A percentile compares a stretch with the other conserved stretches of the same genome.
phyloP scores from a whole-genome alignment of 176 grass and related monocot genomes.

The Poa annua region DNA sequence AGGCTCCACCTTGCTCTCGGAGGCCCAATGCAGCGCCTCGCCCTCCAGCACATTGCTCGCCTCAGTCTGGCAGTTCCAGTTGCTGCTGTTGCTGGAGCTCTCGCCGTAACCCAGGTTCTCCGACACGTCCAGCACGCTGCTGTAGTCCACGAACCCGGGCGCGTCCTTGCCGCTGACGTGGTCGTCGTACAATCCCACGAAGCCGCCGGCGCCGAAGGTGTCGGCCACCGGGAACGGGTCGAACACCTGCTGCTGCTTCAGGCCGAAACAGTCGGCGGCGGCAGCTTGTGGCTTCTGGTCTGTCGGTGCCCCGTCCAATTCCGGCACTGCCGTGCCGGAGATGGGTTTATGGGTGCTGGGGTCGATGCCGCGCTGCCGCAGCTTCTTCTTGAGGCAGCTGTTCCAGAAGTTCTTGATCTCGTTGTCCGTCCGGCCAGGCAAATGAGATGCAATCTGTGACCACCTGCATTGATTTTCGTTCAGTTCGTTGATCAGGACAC shows the following conservation, averaged over 20 bases:
- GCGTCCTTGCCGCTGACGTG: slow-evolving; percentile 36
- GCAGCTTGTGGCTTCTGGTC: slow-evolving; percentile 22
- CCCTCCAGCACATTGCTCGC: slow-evolving; percentile 43
- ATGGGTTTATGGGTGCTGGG: slow-evolving; percentile 76
- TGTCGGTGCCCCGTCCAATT: neutral
- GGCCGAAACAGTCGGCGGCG: neutral
- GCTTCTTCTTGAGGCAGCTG: slow-evolving; percentile 90
- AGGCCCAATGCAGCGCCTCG: slow-evolving; percentile 69
- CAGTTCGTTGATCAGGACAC: neutral
- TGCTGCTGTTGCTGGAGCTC: slow-evolving; percentile 85
- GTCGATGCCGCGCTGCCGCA: slow-evolving; percentile 78
- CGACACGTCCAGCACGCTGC: slow-evolving; percentile 69
- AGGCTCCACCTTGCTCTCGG: slow-evolving; percentile 45
- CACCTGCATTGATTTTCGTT: slow-evolving; percentile 49
- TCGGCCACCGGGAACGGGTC: slow-evolving; percentile 71
- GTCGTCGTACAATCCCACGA: slow-evolving; percentile 48
- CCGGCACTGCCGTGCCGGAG: neutral
- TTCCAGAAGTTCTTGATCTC: slow-evolving; percentile 99
- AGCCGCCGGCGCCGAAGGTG: slow-evolving; percentile 43
- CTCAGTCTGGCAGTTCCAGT: slow-evolving; percentile 67
- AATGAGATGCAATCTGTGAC: slow-evolving; percentile 85
- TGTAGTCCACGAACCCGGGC: slow-evolving; percentile 62
- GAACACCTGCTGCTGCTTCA: slow-evolving; percentile 50
- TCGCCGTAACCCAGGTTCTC: slow-evolving; percentile 80
- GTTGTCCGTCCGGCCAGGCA: slow-evolving; percentile 89